phyloP scores from a whole-genome alignment of 495 filamentous ascomycete species.

The Hyaloscypha hepaticicola region DNA sequence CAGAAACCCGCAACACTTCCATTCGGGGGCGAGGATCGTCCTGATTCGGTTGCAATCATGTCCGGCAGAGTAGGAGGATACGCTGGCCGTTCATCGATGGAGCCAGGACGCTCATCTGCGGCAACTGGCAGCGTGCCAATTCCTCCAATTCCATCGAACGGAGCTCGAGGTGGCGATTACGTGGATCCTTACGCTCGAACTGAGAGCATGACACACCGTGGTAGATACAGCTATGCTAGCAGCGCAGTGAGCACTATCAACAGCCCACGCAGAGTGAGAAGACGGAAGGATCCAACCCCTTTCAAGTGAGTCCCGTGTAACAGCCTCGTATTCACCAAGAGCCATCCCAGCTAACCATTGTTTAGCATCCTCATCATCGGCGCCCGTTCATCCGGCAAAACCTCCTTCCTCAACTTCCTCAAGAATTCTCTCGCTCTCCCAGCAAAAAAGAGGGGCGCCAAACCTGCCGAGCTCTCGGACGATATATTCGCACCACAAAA shows the following conservation, averaged over 20 bases:
- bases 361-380: conserved; percentile 86
- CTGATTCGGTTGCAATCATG: conserved; percentile 64
- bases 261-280: conserved; percentile 85
- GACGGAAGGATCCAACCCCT: conserved; percentile 94
- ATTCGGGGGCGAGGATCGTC: conserved; percentile 70
- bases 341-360: conserved; percentile 15
- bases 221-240: conserved; percentile 95
- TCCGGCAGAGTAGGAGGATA: conserved; percentile 47
- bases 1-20: conserved; percentile 23
- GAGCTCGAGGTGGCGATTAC: conserved; percentile 44
- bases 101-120: conserved; percentile 20
- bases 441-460: conserved; percentile 63
- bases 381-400: conserved; percentile 87
- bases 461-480: conserved; percentile 47
- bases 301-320: conserved; percentile 82
- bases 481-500: conserved; percentile 53
- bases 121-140: conserved; percentile 30
- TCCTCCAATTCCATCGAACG: conserved; percentile 49
- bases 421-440: conserved; percentile 78
- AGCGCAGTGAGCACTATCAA: conserved; percentile 90
- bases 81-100: conserved; percentile 28
- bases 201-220: conserved; percentile 96
- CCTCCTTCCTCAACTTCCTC: conserved; percentile 94
- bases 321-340: background rate
- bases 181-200: conserved; percentile 77